A percentile compares a stretch with the other conserved stretches of the same genome.
Evolutionary conservation across 2,329 filamentous ascomycete species (phyloP).

Genomic region (Trichoderma gracile): DNA sequence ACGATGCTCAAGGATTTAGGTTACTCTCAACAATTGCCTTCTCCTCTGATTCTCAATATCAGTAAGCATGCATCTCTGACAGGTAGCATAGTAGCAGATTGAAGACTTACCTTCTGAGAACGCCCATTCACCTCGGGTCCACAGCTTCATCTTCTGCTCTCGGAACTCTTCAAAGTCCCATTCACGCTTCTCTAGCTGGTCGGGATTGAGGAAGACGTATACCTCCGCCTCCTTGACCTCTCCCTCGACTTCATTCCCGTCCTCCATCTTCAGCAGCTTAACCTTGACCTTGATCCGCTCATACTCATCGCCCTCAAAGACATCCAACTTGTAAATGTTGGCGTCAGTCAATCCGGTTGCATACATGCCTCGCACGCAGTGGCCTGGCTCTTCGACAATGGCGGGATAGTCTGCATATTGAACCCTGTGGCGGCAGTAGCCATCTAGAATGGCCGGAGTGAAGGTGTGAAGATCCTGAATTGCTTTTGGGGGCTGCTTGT

Average conservation of each 20-base stretch:
- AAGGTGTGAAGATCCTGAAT: conserved; percentile 60
- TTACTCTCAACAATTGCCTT: neutral
- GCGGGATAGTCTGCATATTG: conserved; percentile 75
- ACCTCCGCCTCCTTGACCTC: conserved; percentile 57
- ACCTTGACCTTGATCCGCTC: conserved; percentile 56
- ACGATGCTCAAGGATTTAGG: too few relatives aligned
- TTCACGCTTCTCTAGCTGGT: conserved; percentile 66
- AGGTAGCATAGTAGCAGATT: neutral
- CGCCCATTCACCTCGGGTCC: conserved; percentile 54
- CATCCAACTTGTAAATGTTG: conserved; percentile 74
- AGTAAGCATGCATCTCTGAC: conserved; percentile 6
- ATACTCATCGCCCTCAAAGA: conserved; percentile 81
- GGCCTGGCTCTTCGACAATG: conserved; percentile 59
- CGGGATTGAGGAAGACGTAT: conserved; percentile 62
- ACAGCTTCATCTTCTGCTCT: conserved; percentile 64
- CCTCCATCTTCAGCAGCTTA: conserved; percentile 50
- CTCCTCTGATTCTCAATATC: conserved; percentile 5
- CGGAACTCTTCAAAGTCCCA: conserved; percentile 90
- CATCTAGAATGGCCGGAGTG: conserved; percentile 72
- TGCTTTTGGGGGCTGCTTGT: conserved; percentile 49
- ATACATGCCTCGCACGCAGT: conserved; percentile 71
- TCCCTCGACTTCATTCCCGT: conserved; percentile 41
- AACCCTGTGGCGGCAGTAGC: conserved; percentile 72
- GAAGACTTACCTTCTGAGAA: conserved; percentile 43
- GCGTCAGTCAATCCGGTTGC: conserved; percentile 76